Evolutionary conservation across 2,329 filamentous ascomycete species (phyloP).

Genomic region (Didymella glomerata): DNA sequence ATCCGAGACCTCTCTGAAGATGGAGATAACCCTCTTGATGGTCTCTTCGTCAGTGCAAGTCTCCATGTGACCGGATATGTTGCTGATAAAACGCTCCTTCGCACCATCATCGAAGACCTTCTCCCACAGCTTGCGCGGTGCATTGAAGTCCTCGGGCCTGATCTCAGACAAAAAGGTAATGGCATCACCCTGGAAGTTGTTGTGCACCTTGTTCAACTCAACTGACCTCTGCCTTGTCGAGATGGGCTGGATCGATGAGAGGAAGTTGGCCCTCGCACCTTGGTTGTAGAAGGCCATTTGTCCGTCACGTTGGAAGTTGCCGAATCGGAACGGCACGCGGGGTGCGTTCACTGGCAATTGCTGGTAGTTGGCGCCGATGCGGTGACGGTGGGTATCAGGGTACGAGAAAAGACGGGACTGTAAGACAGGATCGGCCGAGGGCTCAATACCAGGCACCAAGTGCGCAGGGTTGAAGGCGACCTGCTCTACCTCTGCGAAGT

Average conservation of each 20-base stretch:
- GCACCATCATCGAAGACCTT: constrained; percentile 68
- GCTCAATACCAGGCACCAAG: constrained; percentile 72
- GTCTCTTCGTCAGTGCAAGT: constrained; percentile 67
- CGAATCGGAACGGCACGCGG: constrained; percentile 64
- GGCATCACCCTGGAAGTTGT: constrained; percentile 59
- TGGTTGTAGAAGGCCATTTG: constrained; percentile 74
- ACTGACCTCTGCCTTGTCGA: constrained; percentile 57
- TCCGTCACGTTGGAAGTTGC: constrained; percentile 77
- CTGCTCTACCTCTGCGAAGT: constrained; percentile 74
- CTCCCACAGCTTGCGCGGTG: constrained; percentile 67
- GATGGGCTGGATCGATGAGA: constrained; percentile 62
- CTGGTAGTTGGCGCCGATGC: constrained; percentile 66
- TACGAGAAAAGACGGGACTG: constrained; percentile 76
- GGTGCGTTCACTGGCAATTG: constrained; percentile 64
- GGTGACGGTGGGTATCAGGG: constrained; percentile 69
- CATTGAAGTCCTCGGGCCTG: constrained; percentile 63
- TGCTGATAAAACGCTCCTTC: constrained; percentile 66
- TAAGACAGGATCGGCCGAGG: constrained; percentile 74
- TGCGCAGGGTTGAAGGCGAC: constrained; percentile 74
- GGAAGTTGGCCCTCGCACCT: constrained; percentile 66
- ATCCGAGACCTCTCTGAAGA: constrained; percentile 69
- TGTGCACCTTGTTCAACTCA: constrained; percentile 60
- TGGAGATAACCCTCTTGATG: constrained; percentile 70
- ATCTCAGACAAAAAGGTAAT: constrained; percentile 63
- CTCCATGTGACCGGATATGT: constrained; percentile 69